Evolutionary conservation across 352 stramenopile species (phyloP), one percentile per base, ranked within the genome.

Genomic region (Globisporangium barbulae): DNA sequence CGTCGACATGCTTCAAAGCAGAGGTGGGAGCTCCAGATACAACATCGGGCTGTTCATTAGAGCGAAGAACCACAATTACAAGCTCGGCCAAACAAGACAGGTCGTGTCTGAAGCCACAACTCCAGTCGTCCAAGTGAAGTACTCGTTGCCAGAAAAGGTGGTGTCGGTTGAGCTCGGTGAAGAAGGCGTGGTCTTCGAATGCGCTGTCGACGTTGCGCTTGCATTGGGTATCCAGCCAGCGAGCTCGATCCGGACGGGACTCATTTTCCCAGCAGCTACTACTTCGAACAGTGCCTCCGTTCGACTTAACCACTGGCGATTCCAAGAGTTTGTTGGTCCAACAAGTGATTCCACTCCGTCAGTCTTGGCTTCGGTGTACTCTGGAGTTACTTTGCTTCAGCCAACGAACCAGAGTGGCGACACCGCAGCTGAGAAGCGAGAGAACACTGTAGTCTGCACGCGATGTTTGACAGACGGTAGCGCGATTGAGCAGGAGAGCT

Each of bases 401-500:
- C 57, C 61, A 13, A 35, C 39, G 55, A 39, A 47, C 35, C 57
- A 35, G 0, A 73, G 54, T 33, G 42, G 42, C 33, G 62, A 74
- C 13, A 59, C 33, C 3, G 59, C 59, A 12, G 59, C n/a, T 37
- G 54, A 61, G 19, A 71, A 49, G 4, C 37, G 22, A 6, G 50
- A 33, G 17, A 69, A 65, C 37, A 77, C 73, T 0, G 67, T 82
- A 42, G 65, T 72, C 37, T 95, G 87, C 45, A 88, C 83, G 4
- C 75, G 83, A 25, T 73, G 81, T 19, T 81, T 77, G n/a, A 93
- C 83, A 2, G 88, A 96, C 66, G 85, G 85, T 2, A 94, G 86
- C 58, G 84, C 88, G 25, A 81, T 96, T 61, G 71, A 83, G 48
- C 88, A 96, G 71, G 73, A 90, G 41, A 72, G 78, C 19, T 94